Evolutionary conservation across 2,329 filamentous ascomycete genomes (phyloP).

Genomic region (Colletotrichum sansevieriae): DNA sequence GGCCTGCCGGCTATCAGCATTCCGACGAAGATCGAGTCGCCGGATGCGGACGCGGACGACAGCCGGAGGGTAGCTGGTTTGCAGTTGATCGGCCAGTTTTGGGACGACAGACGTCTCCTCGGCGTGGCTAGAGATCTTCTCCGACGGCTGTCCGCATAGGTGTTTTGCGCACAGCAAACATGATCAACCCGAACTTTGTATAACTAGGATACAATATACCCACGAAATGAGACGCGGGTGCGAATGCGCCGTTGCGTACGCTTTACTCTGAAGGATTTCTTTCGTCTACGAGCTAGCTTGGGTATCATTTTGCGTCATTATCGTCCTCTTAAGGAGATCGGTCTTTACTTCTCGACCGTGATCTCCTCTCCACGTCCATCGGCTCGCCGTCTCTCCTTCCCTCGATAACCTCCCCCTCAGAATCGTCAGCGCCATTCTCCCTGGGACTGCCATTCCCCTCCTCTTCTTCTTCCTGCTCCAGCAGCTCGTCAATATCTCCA

Average conservation of each 20-base stretch:
- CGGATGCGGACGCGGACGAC: constrained; percentile 47
- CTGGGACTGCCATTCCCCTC: constrained; percentile 51
- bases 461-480: constrained; percentile 72
- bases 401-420: constrained; percentile 57
- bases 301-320: constrained; percentile 27
- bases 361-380: constrained; percentile 54
- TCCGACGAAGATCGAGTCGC: constrained; percentile 77
- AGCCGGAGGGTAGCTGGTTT: constrained; percentile 65
- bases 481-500: constrained; percentile 80
- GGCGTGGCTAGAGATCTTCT: constrained; percentile 64
- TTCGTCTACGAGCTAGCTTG: neutral
- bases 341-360: constrained; percentile 33
- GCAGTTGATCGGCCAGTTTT: constrained; percentile 86
- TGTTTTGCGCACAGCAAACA: neutral
- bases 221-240: neutral
- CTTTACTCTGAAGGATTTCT: no score
- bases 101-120: constrained; percentile 77
- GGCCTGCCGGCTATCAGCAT: constrained; percentile 91
- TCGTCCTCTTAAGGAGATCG: constrained; percentile 20
- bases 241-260: neutral
- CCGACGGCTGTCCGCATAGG: constrained; percentile 45
- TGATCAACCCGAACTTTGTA: constrained; percentile 7
- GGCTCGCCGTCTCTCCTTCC: constrained; percentile 42
- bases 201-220: constrained; percentile 34
- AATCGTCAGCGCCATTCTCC: constrained; percentile 48